A percentile compares a stretch with the other conserved stretches of the same genome.
Conservation (phyloP, 176 grass and related monocot species). For the Eragrostis nindensis region DNA sequence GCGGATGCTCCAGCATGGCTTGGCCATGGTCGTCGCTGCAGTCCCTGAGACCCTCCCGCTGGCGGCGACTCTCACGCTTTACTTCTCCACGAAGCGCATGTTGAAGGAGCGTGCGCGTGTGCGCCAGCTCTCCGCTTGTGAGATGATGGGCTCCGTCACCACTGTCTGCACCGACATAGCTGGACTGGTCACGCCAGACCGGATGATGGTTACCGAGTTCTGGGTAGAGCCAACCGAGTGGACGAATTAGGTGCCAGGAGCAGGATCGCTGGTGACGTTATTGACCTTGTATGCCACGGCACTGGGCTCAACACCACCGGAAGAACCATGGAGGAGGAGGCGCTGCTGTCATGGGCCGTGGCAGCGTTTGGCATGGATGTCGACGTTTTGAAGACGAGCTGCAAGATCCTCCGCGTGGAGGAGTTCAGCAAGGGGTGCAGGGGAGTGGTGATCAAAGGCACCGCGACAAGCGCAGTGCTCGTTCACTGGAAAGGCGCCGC, state of each 20-base stretch:
- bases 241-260: too few species aligned
- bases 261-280: not conserved
- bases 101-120: conserved; percentile 83
- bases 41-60: conserved; percentile 83
- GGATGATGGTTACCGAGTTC: conserved; percentile 76
- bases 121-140: conserved; percentile 76
- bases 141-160: conserved; percentile 92
- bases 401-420: conserved; percentile 68
- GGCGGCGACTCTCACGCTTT: conserved; percentile 77
- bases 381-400: conserved; percentile 40
- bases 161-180: conserved; percentile 91
- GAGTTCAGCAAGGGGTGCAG: conserved; percentile 87
- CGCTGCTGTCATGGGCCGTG: conserved; percentile 76
- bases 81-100: conserved; percentile 94
- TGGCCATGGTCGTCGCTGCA: conserved; percentile 86
- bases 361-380: conserved; percentile 56
- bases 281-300: conserved; percentile 52
- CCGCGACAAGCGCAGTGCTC: conserved; percentile 8
- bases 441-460: conserved; percentile 56
- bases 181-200: conserved; percentile 73
- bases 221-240: too few species aligned
- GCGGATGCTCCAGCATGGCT: conserved; percentile 70
- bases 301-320: conserved; percentile 77
- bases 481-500: conserved; percentile 92
- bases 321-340: conserved; percentile 82